phyloP scores from a whole-genome alignment of 2,329 filamentous ascomycete species.

The Hymenoscyphus occultus region DNA sequence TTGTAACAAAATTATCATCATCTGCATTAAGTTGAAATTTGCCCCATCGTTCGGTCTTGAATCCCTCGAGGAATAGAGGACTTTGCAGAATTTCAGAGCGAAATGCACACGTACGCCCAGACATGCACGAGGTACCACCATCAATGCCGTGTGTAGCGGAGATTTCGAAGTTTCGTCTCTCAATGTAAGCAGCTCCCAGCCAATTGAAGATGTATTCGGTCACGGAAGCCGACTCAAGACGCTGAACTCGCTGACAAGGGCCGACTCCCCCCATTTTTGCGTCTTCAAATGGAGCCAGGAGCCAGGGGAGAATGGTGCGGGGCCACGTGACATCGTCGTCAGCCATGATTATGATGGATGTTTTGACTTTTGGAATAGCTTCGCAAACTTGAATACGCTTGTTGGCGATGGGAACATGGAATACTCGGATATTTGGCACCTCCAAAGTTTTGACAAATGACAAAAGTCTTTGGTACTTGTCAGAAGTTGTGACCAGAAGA shows the following conservation, averaged over 20 bases:
- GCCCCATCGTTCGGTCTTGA: slow-evolving; percentile 88
- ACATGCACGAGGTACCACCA: slow-evolving; percentile 94
- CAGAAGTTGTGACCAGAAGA: slow-evolving; percentile 82
- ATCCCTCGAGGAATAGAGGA: slow-evolving; percentile 79
- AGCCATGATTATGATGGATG: slow-evolving; percentile 83
- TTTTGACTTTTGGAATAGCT: slow-evolving; percentile 81
- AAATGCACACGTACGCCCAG: slow-evolving; percentile 89
- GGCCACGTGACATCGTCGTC: slow-evolving; percentile 97
- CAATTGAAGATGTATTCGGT: slow-evolving; percentile 75
- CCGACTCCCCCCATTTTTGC: slow-evolving; percentile 82
- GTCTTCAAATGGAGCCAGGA: slow-evolving; percentile 89
- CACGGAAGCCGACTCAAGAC: slow-evolving; percentile 57
- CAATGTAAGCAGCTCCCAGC: slow-evolving; percentile 86
- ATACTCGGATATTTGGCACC: slow-evolving; percentile 64
- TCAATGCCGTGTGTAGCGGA: slow-evolving; percentile 94
- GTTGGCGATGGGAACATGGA: slow-evolving; percentile 82
- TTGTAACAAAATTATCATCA: slow-evolving; percentile 97
- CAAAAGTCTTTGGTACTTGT: slow-evolving; percentile 68
- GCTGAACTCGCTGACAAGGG: slow-evolving; percentile 81
- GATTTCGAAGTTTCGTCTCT: slow-evolving; percentile 94
- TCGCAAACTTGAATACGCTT: slow-evolving; percentile 92
- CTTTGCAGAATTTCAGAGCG: slow-evolving; percentile 84
- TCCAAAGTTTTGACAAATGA: slow-evolving; percentile 60
- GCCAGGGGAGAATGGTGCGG: slow-evolving; percentile 79
- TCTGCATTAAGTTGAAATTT: slow-evolving; percentile 90